Percentiles rank a stretch among this genome's conserved stretches.
Conservation (phyloP, 495 filamentous ascomycete species). For the Aspergillus affinis region DNA sequence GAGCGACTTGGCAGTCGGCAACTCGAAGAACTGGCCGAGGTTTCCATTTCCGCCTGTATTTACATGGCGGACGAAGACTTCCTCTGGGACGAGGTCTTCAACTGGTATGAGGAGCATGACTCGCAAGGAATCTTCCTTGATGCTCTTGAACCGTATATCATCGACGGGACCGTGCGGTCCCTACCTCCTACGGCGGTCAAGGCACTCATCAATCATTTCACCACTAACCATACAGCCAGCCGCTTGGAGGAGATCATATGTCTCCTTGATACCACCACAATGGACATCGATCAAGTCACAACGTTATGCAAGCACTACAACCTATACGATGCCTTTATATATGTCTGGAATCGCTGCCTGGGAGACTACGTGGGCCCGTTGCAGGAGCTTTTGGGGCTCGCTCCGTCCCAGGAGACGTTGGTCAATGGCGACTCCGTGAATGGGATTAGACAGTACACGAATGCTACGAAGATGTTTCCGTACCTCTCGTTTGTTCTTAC, state of each 20-base stretch:
- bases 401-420: conserved; percentile 41
- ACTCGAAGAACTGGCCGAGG: conserved; percentile 74
- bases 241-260: conserved; percentile 95
- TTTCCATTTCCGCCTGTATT: conserved; percentile 79
- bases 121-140: conserved; percentile 78
- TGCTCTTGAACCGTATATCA: conserved; percentile 79
- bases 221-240: conserved; percentile 65
- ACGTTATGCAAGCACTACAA: conserved; percentile 85
- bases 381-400: conserved; percentile 74
- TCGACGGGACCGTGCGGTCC: conserved; percentile 70
- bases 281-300: conserved; percentile 93
- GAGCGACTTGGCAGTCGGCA: conserved; percentile 55
- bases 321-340: conserved; percentile 93
- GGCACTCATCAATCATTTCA: conserved; percentile 76
- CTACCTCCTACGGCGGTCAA: conserved; percentile 86
- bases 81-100: conserved; percentile 87
- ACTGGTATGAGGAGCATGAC: conserved; percentile 78
- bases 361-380: conserved; percentile 88
- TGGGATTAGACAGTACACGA: conserved; percentile 43
- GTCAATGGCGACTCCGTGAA: conserved; percentile 36
- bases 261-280: conserved; percentile 81
- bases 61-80: conserved; percentile 74
- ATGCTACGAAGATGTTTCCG: conserved; percentile 89
- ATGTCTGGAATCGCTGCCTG: conserved; percentile 93
- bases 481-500: conserved; percentile 94